Conservation (phyloP, 2,329 filamentous ascomycete species). For the Sporothrix dimorphospora region DNA sequence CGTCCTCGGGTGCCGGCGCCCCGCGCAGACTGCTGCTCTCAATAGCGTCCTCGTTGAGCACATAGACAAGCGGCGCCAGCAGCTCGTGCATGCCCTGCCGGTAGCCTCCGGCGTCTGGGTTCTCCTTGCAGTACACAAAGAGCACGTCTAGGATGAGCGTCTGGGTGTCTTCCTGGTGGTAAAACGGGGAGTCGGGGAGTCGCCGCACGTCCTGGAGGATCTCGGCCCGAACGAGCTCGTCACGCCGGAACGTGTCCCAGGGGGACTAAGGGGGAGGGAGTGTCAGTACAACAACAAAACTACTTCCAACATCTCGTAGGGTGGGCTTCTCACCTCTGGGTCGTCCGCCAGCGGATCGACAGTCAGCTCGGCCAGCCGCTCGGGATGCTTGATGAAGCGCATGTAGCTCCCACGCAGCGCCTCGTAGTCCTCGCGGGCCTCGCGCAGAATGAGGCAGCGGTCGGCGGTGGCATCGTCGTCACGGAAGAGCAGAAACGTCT, state of each 20-base stretch:
- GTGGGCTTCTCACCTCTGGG: slow-evolving; percentile 48
- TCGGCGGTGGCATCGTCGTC: slow-evolving; percentile 62
- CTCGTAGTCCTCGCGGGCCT: slow-evolving; percentile 74
- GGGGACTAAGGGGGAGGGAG: slow-evolving; percentile 76
- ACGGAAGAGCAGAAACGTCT: slow-evolving; percentile 83
- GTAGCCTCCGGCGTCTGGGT: slow-evolving; percentile 83
- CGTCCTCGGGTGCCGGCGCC: slow-evolving; percentile 46
- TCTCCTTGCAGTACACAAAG: slow-evolving; percentile 92
- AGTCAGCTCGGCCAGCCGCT: slow-evolving; percentile 70
- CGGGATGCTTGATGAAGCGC: slow-evolving; percentile 80
- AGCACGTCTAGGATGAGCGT: slow-evolving; percentile 82
- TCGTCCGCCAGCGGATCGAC: slow-evolving; percentile 88
- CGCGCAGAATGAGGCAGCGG: slow-evolving; percentile 70
- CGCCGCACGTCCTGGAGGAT: slow-evolving; percentile 94
- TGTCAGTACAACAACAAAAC: slow-evolving; percentile 32
- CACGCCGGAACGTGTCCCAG: slow-evolving; percentile 83
- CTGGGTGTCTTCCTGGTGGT: slow-evolving; percentile 79
- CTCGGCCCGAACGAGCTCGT: slow-evolving; percentile 82
- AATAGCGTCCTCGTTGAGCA: slow-evolving; percentile 80
- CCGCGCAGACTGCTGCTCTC: slow-evolving; percentile 37
- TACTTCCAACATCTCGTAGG: background rate
- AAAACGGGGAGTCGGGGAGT: slow-evolving; percentile 89
- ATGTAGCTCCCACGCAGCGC: slow-evolving; percentile 75
- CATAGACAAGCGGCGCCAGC: slow-evolving; percentile 84
- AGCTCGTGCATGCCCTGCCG: slow-evolving; percentile 99